phyloP scores from a whole-genome alignment of 2,329 filamentous ascomycete species.

The Venturia oleaginea region DNA sequence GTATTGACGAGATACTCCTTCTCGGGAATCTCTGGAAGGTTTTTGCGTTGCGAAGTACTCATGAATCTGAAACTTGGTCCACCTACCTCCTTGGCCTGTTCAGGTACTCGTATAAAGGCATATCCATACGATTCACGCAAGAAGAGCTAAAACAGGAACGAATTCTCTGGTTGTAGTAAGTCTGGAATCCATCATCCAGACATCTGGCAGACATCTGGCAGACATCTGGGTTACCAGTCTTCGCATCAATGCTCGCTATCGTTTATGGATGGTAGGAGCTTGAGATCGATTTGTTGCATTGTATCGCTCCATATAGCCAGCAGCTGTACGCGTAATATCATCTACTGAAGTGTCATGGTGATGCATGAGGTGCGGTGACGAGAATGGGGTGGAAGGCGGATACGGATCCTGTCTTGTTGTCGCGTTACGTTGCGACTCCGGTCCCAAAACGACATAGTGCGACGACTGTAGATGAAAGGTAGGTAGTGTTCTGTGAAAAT shows the following conservation, averaged over 20 bases:
- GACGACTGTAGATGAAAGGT: background rate
- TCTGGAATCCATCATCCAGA: no score
- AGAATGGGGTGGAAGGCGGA: background rate
- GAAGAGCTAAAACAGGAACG: background rate
- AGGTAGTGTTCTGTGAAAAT: background rate
- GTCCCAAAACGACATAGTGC: background rate
- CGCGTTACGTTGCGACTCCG: background rate
- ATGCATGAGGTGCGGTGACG: background rate
- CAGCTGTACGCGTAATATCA: background rate
- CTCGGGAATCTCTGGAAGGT: background rate
- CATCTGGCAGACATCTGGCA: no score
- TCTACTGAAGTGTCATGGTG: background rate
- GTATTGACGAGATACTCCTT: background rate
- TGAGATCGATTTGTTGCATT: background rate
- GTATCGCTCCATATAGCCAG: background rate
- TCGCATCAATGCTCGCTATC: background rate
- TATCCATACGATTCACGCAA: background rate
- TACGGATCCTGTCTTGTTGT: background rate
- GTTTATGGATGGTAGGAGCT: background rate
- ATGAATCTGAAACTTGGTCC: background rate
- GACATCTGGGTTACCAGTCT: background rate
- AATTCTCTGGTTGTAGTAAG: background rate
- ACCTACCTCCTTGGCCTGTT: background rate
- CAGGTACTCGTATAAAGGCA: background rate
- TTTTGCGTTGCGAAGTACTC: background rate